phyloP scores from a whole-genome alignment of 805 yeast species.

The Candida nemodendra region DNA sequence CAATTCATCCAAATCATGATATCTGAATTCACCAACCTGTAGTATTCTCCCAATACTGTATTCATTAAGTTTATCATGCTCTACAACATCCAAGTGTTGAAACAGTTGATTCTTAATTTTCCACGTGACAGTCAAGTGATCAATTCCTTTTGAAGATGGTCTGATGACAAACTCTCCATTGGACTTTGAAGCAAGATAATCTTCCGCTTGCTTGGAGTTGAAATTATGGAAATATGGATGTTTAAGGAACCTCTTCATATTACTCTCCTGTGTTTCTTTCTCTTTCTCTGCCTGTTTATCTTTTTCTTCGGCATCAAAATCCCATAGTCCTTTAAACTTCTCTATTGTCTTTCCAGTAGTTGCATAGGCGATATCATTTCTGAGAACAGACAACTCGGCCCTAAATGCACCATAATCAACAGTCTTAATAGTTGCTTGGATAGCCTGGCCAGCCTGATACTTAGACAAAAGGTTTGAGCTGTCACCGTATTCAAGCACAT shows the following conservation, averaged over 20 bases:
- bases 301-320: constrained; percentile 66
- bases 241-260: constrained; percentile 75
- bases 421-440: constrained; percentile 73
- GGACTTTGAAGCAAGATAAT: constrained; percentile 79
- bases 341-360: constrained; percentile 38
- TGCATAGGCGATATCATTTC: constrained; percentile 60
- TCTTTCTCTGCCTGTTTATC: constrained; percentile 59
- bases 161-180: constrained; percentile 93
- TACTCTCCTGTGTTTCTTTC: constrained; percentile 62
- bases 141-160: constrained; percentile 88
- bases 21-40: constrained; percentile 63
- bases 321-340: constrained; percentile 74
- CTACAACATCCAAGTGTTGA: constrained; percentile 88
- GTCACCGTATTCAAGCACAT: constrained; percentile 46
- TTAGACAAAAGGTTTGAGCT: constrained; percentile 37
- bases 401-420: constrained; percentile 73
- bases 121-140: constrained; percentile 93
- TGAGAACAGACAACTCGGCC: constrained; percentile 70
- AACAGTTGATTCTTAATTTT: constrained; percentile 87
- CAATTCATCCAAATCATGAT: constrained; percentile 90
- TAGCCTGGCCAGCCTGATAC: constrained; percentile 70
- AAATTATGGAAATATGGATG: constrained; percentile 89
- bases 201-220: constrained; percentile 87
- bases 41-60: constrained; percentile 56
- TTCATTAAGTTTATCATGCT: constrained; percentile 65